Percentiles rank a stretch among this genome's conserved stretches.
Evolutionary conservation across 768 basidiomycete species (phyloP).

Genomic region (Saitozyma podzolica): DNA sequence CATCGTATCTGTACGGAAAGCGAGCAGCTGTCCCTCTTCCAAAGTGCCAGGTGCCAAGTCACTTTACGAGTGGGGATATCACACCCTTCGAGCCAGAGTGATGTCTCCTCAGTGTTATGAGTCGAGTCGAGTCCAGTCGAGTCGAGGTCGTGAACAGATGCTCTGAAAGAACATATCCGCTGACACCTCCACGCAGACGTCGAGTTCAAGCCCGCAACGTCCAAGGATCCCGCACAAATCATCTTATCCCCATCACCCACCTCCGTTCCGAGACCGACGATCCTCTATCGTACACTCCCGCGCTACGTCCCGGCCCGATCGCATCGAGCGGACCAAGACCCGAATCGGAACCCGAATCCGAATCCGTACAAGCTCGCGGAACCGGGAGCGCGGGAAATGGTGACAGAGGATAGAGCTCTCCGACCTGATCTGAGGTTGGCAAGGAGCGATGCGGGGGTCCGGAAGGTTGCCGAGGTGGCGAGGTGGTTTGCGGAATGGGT

Average conservation of each 20-base stretch:
- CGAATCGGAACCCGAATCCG: constrained; percentile 2
- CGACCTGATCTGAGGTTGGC: constrained; percentile 41
- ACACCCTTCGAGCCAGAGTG: no score
- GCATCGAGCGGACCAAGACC: constrained; percentile 14
- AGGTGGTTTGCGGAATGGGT: constrained; percentile 45
- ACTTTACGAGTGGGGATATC: not conserved
- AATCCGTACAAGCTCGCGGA: not conserved
- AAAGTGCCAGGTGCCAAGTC: no score
- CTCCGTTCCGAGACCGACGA: constrained; percentile 20
- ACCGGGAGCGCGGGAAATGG: constrained; percentile 7
- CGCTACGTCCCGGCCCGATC: constrained; percentile 12
- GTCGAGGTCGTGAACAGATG: no score
- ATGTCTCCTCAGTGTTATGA: no score
- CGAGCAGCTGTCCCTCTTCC: no score
- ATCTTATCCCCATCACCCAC: constrained; percentile 17
- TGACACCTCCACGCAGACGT: constrained; percentile 23
- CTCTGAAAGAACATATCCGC: not conserved
- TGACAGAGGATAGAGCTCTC: constrained; percentile 28
- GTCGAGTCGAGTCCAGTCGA: no score
- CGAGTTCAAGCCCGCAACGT: constrained; percentile 24
- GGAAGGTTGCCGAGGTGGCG: constrained; percentile 34
- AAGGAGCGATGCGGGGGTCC: constrained; percentile 39
- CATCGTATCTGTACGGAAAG: no score
- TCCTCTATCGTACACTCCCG: constrained; percentile 42
- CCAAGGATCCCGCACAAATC: constrained; percentile 28